Evolutionary conservation across 345 rosid species (phyloP).

Genomic region (rapeseed (Brassica napus)): DNA sequence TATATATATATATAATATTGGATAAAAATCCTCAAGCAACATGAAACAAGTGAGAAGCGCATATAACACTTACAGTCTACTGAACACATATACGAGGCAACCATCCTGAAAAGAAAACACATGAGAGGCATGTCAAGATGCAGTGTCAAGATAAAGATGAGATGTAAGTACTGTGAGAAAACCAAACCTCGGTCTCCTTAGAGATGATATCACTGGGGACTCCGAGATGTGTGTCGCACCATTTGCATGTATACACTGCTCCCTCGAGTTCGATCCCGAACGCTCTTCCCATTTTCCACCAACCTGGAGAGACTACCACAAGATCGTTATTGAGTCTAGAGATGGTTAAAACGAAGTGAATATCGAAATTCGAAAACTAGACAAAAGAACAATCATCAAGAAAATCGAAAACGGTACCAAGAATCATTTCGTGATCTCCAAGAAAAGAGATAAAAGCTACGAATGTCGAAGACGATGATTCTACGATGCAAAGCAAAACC

Average conservation of each 20-base stretch:
- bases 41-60: not conserved
- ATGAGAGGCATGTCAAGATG: not conserved
- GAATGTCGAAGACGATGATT: not conserved
- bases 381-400: not conserved
- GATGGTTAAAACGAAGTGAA: not conserved
- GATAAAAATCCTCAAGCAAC: not conserved
- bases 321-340: not conserved
- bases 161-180: too few species aligned
- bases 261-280: too few species aligned
- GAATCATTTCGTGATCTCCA: not conserved
- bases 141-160: not conserved
- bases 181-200: too few species aligned
- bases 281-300: not conserved
- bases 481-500: not conserved
- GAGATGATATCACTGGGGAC: too few species aligned
- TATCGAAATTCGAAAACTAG: not conserved
- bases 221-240: too few species aligned
- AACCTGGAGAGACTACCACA: not conserved
- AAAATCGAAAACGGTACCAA: not conserved
- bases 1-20: not conserved
- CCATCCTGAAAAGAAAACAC: not conserved
- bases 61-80: not conserved
- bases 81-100: not conserved
- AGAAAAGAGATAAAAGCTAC: not conserved
- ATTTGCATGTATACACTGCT: too few species aligned